These are phyloP conservation scores for Pyrenophora graminea DNA, from an alignment of 2,329 filamentous ascomycete genomes.

Conservation along the genomic window DNA sequence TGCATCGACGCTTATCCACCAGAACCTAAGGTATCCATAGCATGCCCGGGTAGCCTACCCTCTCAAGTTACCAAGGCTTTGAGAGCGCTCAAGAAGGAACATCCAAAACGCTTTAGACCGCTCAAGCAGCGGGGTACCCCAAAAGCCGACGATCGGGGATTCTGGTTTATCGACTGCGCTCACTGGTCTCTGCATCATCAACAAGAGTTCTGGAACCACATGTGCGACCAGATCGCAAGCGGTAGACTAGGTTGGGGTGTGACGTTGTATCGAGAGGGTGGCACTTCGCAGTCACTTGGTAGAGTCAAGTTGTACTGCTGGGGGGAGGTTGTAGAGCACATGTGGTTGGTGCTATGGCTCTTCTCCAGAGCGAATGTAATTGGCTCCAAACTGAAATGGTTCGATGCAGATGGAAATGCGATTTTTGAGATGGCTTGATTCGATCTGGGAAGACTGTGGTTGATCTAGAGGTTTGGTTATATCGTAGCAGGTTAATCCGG, in stretches of 20 bases:
- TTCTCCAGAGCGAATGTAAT: conserved; percentile 68
- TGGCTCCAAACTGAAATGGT: conserved; percentile 65
- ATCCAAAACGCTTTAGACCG: conserved; percentile 42
- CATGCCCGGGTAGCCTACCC: conserved; percentile 24
- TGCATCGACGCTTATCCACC: conserved; percentile 33
- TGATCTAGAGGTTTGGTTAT: neutral
- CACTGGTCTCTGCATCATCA: conserved; percentile 58
- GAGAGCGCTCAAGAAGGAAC: conserved; percentile 31
- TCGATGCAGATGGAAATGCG: conserved; percentile 63
- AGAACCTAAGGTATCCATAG: conserved; percentile 26
- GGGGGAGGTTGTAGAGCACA: conserved; percentile 72
- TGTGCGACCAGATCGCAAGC: conserved; percentile 63
- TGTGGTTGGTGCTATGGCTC: conserved; percentile 75
- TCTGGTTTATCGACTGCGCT: conserved; percentile 70
- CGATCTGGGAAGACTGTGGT: neutral
- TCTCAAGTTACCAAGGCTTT: conserved; percentile 37
- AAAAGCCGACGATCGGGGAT: conserved; percentile 70
- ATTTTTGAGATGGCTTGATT: conserved; percentile 57
- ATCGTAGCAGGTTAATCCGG: neutral
- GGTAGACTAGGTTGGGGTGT: conserved; percentile 70
- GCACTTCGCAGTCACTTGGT: conserved; percentile 32
- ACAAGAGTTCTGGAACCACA: conserved; percentile 63
- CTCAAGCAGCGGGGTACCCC: conserved; percentile 53
- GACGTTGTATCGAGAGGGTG: conserved; percentile 53
- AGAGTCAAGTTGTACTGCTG: conserved; percentile 74